Conservation (phyloP, 148 eudicot genomes). For the Camellia sinensis region DNA sequence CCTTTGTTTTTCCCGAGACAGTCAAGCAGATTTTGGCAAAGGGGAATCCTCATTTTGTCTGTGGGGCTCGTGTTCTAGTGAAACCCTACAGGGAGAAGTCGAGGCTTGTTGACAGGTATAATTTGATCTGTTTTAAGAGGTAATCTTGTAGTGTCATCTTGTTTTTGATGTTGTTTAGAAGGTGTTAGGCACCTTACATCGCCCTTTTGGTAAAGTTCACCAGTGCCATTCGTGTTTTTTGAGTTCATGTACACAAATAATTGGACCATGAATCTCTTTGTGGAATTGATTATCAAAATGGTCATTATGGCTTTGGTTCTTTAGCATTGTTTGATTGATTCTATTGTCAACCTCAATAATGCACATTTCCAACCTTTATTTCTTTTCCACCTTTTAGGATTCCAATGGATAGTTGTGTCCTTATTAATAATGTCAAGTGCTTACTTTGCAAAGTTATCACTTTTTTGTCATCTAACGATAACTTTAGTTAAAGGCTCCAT, state of each 20-base stretch:
- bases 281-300: neutral
- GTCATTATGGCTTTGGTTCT: neutral
- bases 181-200: too few relatives aligned
- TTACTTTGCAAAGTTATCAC: neutral
- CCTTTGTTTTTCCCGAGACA: constrained; percentile 50
- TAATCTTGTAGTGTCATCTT: neutral
- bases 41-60: constrained; percentile 66
- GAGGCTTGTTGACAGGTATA: constrained; percentile 51
- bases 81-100: constrained; percentile 71
- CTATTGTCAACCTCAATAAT: neutral
- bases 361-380: neutral
- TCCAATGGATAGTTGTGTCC: neutral
- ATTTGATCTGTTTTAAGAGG: neutral
- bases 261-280: neutral
- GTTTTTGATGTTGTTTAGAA: neutral
- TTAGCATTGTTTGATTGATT: neutral
- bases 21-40: constrained; percentile 45
- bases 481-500: neutral
- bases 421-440: neutral
- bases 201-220: too few relatives aligned
- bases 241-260: neutral
- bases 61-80: constrained; percentile 69
- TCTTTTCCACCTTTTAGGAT: neutral
- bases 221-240: too few relatives aligned
- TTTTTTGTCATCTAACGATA: neutral